Percentiles rank a stretch among this genome's conserved stretches.
Evolutionary conservation across 176 grass and related monocot species (phyloP).

Genomic region (Coix lacrymajobi): DNA sequence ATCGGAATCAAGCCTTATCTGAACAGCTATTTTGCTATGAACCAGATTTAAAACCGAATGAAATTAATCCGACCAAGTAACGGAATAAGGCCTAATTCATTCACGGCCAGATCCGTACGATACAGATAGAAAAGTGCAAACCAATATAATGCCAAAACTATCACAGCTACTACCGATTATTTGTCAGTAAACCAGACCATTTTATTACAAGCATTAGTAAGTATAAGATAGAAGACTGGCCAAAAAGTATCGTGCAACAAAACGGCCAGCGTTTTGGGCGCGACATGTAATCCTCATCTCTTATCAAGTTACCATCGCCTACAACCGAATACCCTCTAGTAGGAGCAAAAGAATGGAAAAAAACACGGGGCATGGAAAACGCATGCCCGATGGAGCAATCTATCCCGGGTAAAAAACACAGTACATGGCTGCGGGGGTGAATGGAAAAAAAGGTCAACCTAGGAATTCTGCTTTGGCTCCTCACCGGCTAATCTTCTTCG

Average conservation of each 20-base stretch:
- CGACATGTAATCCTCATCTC: constrained; percentile 2
- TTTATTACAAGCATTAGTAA: neutral
- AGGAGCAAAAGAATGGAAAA: constrained; percentile 43
- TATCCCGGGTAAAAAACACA: neutral
- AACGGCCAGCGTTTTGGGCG: neutral
- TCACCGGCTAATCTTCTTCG: constrained; percentile 63
- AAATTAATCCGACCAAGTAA: too few relatives aligned
- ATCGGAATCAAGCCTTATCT: too few relatives aligned
- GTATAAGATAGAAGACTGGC: neutral
- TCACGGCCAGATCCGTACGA: neutral
- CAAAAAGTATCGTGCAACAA: neutral
- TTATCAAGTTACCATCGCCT: neutral
- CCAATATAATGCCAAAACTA: neutral
- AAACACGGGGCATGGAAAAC: constrained; percentile 4
- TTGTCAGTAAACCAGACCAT: neutral
- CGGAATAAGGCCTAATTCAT: too few relatives aligned
- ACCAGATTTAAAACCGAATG: too few relatives aligned
- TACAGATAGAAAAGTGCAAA: neutral
- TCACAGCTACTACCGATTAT: neutral
- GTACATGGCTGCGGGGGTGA: neutral
- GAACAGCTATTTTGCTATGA: too few relatives aligned
- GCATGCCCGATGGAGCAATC: neutral
- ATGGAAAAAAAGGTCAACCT: constrained; percentile 6
- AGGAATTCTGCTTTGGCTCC: constrained; percentile 34
- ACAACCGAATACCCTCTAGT: constrained; percentile 18